Evolutionary conservation across 306 rosid species (phyloP), one percentile per base, ranked within the genome.

Genomic region (Corylus heterophylla): DNA sequence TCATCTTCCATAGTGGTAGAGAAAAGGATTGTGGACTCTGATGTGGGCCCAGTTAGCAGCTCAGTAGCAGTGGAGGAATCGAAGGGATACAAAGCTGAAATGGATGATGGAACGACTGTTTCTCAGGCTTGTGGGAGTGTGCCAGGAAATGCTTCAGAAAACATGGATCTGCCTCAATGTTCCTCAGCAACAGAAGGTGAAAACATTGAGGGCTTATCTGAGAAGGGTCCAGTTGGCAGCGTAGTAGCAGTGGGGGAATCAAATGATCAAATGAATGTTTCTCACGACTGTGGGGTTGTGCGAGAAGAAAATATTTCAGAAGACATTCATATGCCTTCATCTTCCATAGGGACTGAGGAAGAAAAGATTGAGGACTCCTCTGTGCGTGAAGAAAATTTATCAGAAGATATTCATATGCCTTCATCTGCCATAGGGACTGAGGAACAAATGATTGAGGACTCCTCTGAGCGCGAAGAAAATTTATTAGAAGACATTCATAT

Each of bases 61-160:
- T 68, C 2, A 2, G 52, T 37, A 51, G 29, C 55, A 27, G 18
- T 37, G 7, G 75, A 63, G 74, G 48, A 52, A 63, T 74, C 39
- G 39, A 59, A 81, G 51, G 77, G 72, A 12, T 17, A 44, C 42
- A 73, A 52, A 44, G 55, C 78, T 27, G 59, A 81, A 74, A 81
- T 51, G 58, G 62, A 51, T 50, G 17, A 51, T 39, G 54, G 12
- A 48, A 42, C 39, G 22, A 25, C 12, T 25, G 66, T 11, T 25
- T 56, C 82, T 74, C 81, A 44, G 35, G 66, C 9, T 29, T 68
- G 50, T 73, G 66, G 13, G 39, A 35, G 44, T 45, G 27, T 76
- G 72, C 76, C 44, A 76, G 80, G 51, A 71, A 81, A 48, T 58
- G 51, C 44, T 16, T 75, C 71, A 58, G 77, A 58, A 8, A 51